Evolutionary conservation across 208 protist species (phyloP).

Genomic region (Wallacemonas sp.): DNA sequence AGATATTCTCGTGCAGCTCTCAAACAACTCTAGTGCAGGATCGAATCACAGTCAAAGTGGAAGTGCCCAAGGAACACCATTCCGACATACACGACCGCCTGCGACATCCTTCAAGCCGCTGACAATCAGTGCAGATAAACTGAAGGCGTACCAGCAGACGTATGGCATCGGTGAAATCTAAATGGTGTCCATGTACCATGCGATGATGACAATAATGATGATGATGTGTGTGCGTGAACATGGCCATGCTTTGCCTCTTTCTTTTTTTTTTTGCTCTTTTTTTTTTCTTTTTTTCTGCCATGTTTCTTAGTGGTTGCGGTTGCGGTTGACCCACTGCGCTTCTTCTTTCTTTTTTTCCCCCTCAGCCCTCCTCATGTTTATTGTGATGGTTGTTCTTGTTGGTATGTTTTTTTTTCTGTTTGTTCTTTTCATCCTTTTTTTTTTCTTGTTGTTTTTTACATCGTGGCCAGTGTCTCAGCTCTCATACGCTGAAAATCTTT

Average conservation of each 20-base stretch:
- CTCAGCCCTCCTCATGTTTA: conserved; percentile 1
- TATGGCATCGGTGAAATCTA: no score
- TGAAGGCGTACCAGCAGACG: conserved; percentile 2
- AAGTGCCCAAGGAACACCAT: neutral
- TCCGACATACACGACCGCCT: neutral
- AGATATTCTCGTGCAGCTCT: conserved; percentile 8
- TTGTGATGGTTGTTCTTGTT: conserved; percentile 6
- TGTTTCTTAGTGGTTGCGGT: conserved; percentile 17
- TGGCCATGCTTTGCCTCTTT: neutral
- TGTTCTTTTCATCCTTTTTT: conserved; percentile 2
- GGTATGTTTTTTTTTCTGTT: neutral
- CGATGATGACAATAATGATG: no score
- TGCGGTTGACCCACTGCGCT: neutral
- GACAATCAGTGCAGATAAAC: neutral
- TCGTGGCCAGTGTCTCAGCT: no score
- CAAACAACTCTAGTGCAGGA: neutral
- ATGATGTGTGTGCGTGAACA: neutral
- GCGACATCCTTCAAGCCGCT: conserved; percentile 7
- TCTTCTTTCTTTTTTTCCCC: conserved; percentile 11
- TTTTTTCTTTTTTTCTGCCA: neutral
- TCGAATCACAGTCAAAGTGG: neutral
- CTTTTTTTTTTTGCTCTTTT: neutral
- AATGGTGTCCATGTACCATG: no score
- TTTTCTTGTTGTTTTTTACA: conserved; percentile 16
- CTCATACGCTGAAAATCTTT: no score